A percentile compares a stretch with the other conserved stretches of the same genome.
Evolutionary conservation across 1,139 yeast species (phyloP).

Genomic region (Taphrina wiesneri): DNA sequence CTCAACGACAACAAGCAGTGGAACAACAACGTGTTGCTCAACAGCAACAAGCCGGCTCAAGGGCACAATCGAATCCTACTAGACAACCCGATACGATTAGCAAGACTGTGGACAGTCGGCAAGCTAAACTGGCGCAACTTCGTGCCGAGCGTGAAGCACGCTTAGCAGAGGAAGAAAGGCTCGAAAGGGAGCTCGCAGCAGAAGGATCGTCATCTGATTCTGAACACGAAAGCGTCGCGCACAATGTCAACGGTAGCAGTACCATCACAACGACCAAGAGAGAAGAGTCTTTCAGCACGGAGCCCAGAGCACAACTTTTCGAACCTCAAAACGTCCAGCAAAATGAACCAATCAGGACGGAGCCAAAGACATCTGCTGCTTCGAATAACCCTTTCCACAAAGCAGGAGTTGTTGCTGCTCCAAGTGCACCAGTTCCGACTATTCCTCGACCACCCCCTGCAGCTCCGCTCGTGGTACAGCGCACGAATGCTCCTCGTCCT

Average conservation of each 20-base stretch:
- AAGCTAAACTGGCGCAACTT: slow-evolving; percentile 60
- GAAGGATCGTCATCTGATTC: slow-evolving; percentile 43
- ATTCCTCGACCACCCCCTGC: slow-evolving; percentile 37
- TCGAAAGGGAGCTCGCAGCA: slow-evolving; percentile 48
- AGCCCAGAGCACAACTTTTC: background rate
- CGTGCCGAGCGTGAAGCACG: slow-evolving; percentile 65
- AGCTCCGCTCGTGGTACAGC: slow-evolving; percentile 15
- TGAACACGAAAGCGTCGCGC: slow-evolving; percentile 6
- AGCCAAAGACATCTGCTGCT: background rate
- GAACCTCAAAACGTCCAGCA: background rate
- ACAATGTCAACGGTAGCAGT: background rate
- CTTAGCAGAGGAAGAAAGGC: slow-evolving; percentile 47
- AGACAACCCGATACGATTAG: background rate
- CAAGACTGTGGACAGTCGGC: slow-evolving; percentile 52
- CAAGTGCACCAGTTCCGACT: slow-evolving; percentile 37
- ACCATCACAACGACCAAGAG: background rate
- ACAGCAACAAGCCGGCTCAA: background rate
- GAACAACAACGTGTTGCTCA: slow-evolving; percentile 37
- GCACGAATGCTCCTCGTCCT: slow-evolving; percentile 27
- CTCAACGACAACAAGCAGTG: slow-evolving; percentile 39
- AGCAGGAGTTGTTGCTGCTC: background rate
- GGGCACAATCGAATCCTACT: background rate
- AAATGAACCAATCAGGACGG: background rate
- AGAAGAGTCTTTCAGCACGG: background rate
- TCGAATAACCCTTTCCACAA: slow-evolving; percentile 34